Conservation (phyloP, 495 filamentous ascomycete genomes). For the Platismatia glauca region DNA sequence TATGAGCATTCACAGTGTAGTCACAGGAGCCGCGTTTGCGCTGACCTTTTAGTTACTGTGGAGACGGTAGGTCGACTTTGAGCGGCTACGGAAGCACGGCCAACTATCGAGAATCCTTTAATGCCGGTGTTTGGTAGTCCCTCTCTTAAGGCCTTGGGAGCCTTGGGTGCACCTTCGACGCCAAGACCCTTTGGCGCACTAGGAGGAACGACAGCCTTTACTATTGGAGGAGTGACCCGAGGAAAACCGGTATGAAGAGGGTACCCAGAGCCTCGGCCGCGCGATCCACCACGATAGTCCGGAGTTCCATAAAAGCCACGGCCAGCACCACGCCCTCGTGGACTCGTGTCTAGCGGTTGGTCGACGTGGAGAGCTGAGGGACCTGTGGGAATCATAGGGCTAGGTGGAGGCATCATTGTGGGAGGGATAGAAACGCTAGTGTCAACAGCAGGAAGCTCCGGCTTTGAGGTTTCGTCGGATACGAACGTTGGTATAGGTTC, state of each 20-base stretch:
- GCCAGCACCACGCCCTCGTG: constrained; percentile 16
- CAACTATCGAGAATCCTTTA: constrained; percentile 27
- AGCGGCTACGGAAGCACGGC: constrained; percentile 27
- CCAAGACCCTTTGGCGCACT: constrained; percentile 44
- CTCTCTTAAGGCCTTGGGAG: constrained; percentile 86
- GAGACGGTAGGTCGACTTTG: constrained; percentile 24
- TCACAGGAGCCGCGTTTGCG: not conserved
- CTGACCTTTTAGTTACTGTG: constrained; percentile 33
- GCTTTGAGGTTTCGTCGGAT: constrained; percentile 13
- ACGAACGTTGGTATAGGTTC: constrained; percentile 16
- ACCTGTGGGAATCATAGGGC: constrained; percentile 23
- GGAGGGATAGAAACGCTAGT: not conserved
- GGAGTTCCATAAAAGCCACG: constrained; percentile 19
- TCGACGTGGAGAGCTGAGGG: constrained; percentile 16
- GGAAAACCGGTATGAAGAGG: constrained; percentile 17
- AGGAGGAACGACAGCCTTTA: constrained; percentile 24
- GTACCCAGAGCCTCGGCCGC: constrained; percentile 22
- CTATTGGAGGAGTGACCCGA: constrained; percentile 16
- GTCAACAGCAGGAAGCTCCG: constrained; percentile 1
- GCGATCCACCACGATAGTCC: constrained; percentile 28
- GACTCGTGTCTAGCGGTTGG: constrained; percentile 12
- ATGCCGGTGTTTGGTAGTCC: constrained; percentile 61
- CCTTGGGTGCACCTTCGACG: constrained; percentile 77
- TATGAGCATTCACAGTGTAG: not conserved
- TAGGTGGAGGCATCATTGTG: constrained; percentile 26